Conservation (phyloP, 129 eudicot genomes). For the Helichrysum umbraculigerum region DNA sequence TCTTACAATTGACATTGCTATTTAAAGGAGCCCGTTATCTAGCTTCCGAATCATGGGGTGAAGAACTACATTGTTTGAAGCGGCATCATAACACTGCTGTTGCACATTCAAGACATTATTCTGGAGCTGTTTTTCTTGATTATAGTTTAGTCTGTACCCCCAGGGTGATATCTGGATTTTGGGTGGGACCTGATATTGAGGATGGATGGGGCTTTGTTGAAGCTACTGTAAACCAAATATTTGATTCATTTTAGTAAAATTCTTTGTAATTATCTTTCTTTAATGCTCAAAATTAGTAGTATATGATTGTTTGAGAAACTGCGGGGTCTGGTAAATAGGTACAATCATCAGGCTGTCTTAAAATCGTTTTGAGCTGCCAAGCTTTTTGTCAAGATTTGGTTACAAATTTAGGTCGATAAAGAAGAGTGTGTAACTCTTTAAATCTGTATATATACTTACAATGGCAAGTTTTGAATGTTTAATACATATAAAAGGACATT, state of each 20-base stretch:
- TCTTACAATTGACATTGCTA: conserved; percentile 10
- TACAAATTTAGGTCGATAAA: too few species aligned
- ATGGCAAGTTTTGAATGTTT: background rate
- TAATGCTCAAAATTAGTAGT: background rate
- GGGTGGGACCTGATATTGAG: conserved; percentile 85
- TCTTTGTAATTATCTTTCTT: conserved; percentile 7
- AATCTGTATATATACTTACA: too few species aligned
- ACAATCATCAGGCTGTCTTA: background rate
- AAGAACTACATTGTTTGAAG: conserved; percentile 27
- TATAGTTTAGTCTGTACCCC: conserved; percentile 32
- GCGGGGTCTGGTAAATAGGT: background rate
- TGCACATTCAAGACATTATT: conserved; percentile 19
- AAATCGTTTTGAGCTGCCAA: background rate
- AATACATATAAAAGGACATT: background rate
- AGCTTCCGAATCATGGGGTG: conserved; percentile 20
- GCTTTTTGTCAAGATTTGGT: background rate
- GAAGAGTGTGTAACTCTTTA: too few species aligned
- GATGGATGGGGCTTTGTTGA: conserved; percentile 91
- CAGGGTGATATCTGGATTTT: conserved; percentile 56
- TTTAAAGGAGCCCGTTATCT: conserved; percentile 35
- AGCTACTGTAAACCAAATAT: conserved; percentile 50
- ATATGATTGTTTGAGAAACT: conserved; percentile 11
- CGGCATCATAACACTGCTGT: conserved; percentile 20
- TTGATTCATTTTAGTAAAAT: conserved; percentile 5
- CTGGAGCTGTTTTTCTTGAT: conserved; percentile 25